phyloP scores from a whole-genome alignment of 495 filamentous ascomycete genomes.

The Xylaria grammica region DNA sequence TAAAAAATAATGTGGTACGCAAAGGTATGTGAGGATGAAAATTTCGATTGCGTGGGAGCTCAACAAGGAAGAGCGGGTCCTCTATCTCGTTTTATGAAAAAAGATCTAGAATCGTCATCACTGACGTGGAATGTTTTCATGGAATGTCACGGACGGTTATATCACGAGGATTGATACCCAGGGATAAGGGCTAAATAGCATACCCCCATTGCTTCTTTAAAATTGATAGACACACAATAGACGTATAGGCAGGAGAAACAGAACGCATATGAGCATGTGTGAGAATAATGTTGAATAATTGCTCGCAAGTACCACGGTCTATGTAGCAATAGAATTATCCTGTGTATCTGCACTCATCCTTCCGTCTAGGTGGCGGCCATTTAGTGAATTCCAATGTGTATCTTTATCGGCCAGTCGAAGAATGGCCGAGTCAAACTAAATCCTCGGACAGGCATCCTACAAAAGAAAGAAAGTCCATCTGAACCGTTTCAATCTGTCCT shows the following conservation, averaged over 20 bases:
- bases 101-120: slow-evolving; percentile 17
- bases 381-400: no score
- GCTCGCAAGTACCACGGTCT: no score
- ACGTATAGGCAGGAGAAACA: not conserved
- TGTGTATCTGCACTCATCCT: no score
- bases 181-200: slow-evolving; percentile 8
- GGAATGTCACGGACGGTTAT: slow-evolving; percentile 4
- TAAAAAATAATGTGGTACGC: not conserved
- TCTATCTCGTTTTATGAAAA: not conserved
- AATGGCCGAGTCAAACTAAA: no score
- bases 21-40: not conserved
- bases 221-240: not conserved
- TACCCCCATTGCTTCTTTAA: not conserved
- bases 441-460: no score
- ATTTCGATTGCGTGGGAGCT: slow-evolving; percentile 15
- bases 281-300: no score
- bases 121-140: slow-evolving; percentile 17
- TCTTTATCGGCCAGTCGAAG: no score
- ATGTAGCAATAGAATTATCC: no score
- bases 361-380: no score
- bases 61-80: not conserved
- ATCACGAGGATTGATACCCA: slow-evolving; percentile 18
- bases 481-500: not conserved
- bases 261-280: no score
- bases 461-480: no score